These are phyloP conservation scores for Selaginella tamariscina DNA, from an alignment of 75 land plant species.

Conservation along the genomic window DNA sequence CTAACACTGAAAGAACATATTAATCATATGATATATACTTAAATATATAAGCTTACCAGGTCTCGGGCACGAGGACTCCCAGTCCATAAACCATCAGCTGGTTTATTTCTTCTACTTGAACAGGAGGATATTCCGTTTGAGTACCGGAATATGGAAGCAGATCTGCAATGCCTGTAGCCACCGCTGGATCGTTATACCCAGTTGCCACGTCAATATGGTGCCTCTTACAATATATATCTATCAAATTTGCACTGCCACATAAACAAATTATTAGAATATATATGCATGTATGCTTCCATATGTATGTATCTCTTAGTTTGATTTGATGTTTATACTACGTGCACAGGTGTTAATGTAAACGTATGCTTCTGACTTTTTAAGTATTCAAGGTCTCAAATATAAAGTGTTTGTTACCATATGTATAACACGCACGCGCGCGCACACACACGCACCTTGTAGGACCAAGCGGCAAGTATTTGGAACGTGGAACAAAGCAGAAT, in stretches of 20 bases:
- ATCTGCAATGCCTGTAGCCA: constrained; percentile 88
- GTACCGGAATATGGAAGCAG: constrained; percentile 42
- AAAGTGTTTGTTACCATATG: not conserved
- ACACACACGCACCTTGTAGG: constrained; percentile 64
- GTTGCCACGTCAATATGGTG: constrained; percentile 72
- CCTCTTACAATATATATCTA: constrained; percentile 76
- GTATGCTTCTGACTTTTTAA: too few relatives aligned
- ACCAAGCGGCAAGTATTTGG: constrained; percentile 92
- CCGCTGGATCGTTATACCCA: constrained; percentile 90
- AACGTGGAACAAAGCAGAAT: constrained; percentile 89
- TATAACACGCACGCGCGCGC: not conserved
- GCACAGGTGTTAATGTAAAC: too few relatives aligned
- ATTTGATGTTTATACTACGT: too few relatives aligned
- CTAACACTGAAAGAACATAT: too few relatives aligned
- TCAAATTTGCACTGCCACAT: constrained; percentile 45
- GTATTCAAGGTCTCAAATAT: too few relatives aligned
- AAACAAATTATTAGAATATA: too few relatives aligned
- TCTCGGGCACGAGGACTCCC: constrained; percentile 38
- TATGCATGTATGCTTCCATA: too few relatives aligned
- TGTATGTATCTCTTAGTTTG: too few relatives aligned
- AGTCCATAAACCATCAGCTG: constrained; percentile 40
- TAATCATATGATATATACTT: too few relatives aligned
- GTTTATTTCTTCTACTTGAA: constrained; percentile 34
- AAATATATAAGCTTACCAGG: constrained; percentile 20
- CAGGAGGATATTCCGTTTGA: constrained; percentile 27